phyloP scores from a whole-genome alignment of 352 stramenopile species.

The Globisporangium polare region DNA sequence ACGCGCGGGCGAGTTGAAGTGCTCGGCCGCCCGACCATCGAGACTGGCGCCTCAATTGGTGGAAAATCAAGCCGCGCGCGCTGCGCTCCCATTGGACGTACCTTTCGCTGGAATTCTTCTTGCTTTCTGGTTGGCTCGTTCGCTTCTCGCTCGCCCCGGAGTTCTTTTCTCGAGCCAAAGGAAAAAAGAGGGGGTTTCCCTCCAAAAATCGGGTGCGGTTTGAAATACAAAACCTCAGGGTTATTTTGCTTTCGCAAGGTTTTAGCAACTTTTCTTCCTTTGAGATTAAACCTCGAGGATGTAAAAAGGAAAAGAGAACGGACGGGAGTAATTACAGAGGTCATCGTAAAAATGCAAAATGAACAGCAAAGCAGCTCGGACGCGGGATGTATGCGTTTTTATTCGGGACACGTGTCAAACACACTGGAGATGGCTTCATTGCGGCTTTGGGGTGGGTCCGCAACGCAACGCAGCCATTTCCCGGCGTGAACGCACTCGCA shows the following conservation, averaged over 20 bases:
- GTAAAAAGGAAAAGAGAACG: neutral
- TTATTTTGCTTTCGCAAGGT: neutral
- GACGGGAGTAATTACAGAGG: constrained; percentile 8
- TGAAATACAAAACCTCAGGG: neutral
- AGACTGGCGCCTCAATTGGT: constrained; percentile 50
- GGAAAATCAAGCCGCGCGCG: constrained; percentile 43
- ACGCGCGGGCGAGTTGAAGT: constrained; percentile 13
- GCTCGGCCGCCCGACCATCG: constrained; percentile 29
- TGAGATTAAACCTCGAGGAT: neutral
- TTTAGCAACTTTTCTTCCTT: neutral
- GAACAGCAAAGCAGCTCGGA: neutral
- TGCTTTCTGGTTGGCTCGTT: constrained; percentile 35
- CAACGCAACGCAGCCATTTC: no score
- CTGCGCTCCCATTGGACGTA: constrained; percentile 68
- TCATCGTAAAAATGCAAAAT: neutral
- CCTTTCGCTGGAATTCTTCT: constrained; percentile 12
- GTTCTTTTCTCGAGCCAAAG: neutral
- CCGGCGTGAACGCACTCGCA: no score
- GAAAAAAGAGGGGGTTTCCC: neutral
- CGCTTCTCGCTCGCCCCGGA: neutral
- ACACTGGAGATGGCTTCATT: neutral
- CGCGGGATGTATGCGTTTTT: neutral
- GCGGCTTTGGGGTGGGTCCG: no score
- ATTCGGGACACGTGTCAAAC: constrained; percentile 7
- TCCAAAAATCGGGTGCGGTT: neutral